phyloP scores from a whole-genome alignment of 148 eudicot species.

The Chenopodium suecicum region DNA sequence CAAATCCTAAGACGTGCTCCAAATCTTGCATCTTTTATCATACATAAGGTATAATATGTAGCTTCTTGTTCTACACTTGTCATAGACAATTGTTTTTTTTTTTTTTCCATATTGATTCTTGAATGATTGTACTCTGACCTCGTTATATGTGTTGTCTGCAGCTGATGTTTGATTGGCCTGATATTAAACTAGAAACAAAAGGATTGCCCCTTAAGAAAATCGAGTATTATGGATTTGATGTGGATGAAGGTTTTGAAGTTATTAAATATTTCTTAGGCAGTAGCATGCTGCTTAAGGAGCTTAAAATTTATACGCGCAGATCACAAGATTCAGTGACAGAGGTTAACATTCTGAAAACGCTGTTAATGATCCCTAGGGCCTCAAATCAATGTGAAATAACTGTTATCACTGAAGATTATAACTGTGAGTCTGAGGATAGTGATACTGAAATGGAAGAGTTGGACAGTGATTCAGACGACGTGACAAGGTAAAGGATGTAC shows the following conservation, averaged over 20 bases:
- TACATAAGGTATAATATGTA: neutral
- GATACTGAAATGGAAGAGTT: neutral
- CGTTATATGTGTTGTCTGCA: neutral
- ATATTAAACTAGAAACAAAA: neutral
- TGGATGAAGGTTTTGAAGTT: neutral
- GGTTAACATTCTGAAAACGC: neutral
- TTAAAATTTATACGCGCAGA: neutral
- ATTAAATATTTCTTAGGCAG: slow-evolving; percentile 1
- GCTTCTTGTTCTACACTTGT: neutral
- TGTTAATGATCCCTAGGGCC: slow-evolving; percentile 9
- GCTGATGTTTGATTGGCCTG: slow-evolving; percentile 18
- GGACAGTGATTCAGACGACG: no score
- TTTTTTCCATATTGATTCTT: neutral
- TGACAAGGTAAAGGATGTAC: no score
- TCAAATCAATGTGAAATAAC: slow-evolving; percentile 9
- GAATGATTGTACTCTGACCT: neutral
- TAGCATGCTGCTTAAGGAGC: slow-evolving; percentile 1
- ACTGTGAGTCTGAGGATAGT: neutral
- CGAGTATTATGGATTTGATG: slow-evolving; percentile 15
- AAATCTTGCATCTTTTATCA: neutral
- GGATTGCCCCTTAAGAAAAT: slow-evolving; percentile 7
- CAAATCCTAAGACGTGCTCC: slow-evolving; percentile 1
- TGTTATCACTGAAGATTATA: neutral
- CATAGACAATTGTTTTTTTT: neutral
- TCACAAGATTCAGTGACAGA: neutral